These are phyloP conservation scores for Coprinellus aureogranulatus DNA, from an alignment of 768 basidiomycete genomes.

Conservation along the genomic window DNA sequence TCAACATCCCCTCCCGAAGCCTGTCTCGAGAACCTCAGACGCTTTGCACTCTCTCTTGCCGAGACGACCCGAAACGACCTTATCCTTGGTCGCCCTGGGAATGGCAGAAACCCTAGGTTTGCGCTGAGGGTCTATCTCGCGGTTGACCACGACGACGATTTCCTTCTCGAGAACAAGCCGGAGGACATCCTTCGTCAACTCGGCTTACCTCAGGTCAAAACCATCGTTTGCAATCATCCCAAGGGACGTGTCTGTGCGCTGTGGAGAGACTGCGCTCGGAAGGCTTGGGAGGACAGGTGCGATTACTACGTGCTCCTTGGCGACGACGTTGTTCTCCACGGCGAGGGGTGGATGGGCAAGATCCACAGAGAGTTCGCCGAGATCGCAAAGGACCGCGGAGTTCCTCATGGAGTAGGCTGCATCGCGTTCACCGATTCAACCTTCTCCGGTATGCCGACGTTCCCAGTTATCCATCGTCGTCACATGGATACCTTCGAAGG, in stretches of 20 bases:
- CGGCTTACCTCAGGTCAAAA: constrained; percentile 36
- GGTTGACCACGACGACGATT: constrained; percentile 48
- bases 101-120: constrained; percentile 30
- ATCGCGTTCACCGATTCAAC: constrained; percentile 54
- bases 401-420: constrained; percentile 52
- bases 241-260: constrained; percentile 50
- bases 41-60: constrained; percentile 43
- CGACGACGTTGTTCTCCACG: constrained; percentile 50
- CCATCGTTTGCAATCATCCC: constrained; percentile 38
- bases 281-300: constrained; percentile 46
- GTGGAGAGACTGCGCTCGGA: constrained; percentile 49
- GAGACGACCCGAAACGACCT: constrained; percentile 48
- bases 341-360: constrained; percentile 52
- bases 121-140: constrained; percentile 48
- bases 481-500: constrained; percentile 58
- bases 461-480: constrained; percentile 53
- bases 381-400: constrained; percentile 25
- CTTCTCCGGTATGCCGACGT: constrained; percentile 63
- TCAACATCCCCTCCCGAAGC: constrained; percentile 21
- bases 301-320: constrained; percentile 55
- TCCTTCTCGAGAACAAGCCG: constrained; percentile 37
- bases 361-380: constrained; percentile 36
- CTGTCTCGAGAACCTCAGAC: constrained; percentile 41
- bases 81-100: constrained; percentile 2
- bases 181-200: constrained; percentile 33